phyloP scores from a whole-genome alignment of 495 filamentous ascomycete genomes.

The Talaromyces stipitatus region DNA sequence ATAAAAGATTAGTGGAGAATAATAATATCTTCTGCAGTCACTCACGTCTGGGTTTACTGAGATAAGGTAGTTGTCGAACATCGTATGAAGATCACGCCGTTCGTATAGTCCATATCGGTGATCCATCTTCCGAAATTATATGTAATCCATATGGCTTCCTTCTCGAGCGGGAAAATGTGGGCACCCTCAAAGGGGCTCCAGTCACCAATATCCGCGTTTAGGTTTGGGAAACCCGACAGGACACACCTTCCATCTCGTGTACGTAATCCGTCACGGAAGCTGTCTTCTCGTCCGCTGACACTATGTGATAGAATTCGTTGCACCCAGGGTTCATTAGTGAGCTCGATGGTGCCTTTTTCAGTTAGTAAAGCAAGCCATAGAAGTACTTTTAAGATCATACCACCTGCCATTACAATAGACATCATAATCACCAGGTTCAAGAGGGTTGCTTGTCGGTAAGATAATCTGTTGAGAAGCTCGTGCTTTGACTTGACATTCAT shows the following conservation, averaged over 20 bases:
- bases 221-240: neutral
- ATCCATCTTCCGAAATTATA: neutral
- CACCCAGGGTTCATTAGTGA: neutral
- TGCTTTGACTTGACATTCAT: neutral
- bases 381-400: neutral
- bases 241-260: neutral
- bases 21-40: neutral
- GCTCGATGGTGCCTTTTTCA: neutral
- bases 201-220: neutral
- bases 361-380: too few relatives aligned
- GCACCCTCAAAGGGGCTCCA: neutral
- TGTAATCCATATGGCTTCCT: neutral
- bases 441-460: neutral
- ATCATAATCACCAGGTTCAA: neutral
- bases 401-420: neutral
- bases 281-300: neutral
- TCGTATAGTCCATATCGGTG: neutral
- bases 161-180: neutral
- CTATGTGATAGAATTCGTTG: neutral
- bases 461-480: neutral
- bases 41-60: neutral
- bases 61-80: neutral
- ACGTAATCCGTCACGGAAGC: neutral
- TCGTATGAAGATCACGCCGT: neutral
- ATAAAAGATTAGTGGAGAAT: neutral